A percentile compares a stretch with the other conserved stretches of the same genome.
phyloP scores from a whole-genome alignment of 2,329 filamentous ascomycete species.

The Colletotrichum destructivum region DNA sequence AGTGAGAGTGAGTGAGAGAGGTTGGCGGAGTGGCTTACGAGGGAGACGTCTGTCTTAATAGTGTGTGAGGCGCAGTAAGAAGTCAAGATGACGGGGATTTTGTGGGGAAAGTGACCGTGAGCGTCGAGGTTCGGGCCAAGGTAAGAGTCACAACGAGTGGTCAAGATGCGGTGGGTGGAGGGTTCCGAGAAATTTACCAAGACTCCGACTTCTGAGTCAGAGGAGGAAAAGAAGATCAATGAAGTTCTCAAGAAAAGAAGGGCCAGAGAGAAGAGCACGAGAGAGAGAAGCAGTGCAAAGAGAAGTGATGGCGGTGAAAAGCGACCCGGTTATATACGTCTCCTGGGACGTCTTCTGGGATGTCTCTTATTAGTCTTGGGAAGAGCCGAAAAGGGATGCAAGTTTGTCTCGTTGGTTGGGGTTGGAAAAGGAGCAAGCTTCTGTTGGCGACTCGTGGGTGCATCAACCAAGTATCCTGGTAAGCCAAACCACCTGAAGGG shows the following conservation, averaged over 20 bases:
- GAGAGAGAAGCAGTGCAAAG: conserved; percentile 17
- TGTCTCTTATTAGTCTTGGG: neutral
- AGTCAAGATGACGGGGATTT: conserved; percentile 39
- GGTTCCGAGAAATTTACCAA: conserved; percentile 6
- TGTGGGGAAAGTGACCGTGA: conserved; percentile 26
- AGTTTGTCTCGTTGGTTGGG: conserved; percentile 40
- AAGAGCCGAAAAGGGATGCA: conserved; percentile 36
- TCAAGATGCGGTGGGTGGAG: conserved; percentile 9
- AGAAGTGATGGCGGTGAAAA: conserved; percentile 33
- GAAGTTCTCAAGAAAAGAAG: neutral
- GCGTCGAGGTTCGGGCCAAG: conserved; percentile 6
- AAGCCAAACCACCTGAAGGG: conserved; percentile 31
- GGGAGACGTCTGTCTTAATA: conserved; percentile 24
- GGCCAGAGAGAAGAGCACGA: conserved; percentile 16
- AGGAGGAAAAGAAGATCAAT: neutral
- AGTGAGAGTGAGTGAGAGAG: neutral
- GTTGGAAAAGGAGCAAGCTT: conserved; percentile 9
- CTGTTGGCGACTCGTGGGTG: conserved; percentile 32
- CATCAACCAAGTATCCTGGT: conserved; percentile 38
- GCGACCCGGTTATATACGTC: conserved; percentile 32
- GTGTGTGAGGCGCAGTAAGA: conserved; percentile 1
- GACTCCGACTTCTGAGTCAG: neutral
- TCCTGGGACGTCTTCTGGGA: neutral
- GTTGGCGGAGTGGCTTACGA: conserved; percentile 1
- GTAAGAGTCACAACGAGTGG: conserved; percentile 30